Evolutionary conservation across 2,329 filamentous ascomycete species (phyloP).

Genomic region (Nigrospora osmanthi): DNA sequence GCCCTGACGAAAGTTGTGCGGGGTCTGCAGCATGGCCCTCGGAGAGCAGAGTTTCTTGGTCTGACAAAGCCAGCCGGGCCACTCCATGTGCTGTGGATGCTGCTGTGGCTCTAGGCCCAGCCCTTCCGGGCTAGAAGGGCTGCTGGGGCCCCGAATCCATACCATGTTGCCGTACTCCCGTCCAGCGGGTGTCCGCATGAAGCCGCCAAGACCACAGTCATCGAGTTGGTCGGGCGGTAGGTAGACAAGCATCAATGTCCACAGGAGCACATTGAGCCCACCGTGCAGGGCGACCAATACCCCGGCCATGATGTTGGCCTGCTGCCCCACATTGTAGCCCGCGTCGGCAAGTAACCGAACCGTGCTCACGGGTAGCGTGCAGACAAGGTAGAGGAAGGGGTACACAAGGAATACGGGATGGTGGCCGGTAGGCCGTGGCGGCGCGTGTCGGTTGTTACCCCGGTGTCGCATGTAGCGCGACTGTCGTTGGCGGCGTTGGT

Average conservation of each 20-base stretch:
- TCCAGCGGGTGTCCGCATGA: conserved; percentile 23
- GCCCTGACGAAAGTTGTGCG: neutral
- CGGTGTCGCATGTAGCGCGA: no score
- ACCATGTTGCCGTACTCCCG: conserved; percentile 20
- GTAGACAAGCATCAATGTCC: conserved; percentile 34
- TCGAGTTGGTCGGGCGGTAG: conserved; percentile 36
- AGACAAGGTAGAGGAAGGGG: conserved; percentile 59
- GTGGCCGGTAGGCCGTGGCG: conserved; percentile 7
- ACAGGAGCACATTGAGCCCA: conserved; percentile 41
- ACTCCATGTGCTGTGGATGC: neutral
- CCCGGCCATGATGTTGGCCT: conserved; percentile 54
- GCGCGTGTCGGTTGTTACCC: neutral
- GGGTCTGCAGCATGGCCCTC: neutral
- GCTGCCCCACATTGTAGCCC: conserved; percentile 37
- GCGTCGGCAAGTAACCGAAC: conserved; percentile 57
- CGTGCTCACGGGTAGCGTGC: conserved; percentile 57
- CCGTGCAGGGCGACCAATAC: conserved; percentile 50
- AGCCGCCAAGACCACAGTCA: conserved; percentile 35
- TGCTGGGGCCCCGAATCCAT: conserved; percentile 15
- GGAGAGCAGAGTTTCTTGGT: neutral
- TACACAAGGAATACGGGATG: conserved; percentile 57
- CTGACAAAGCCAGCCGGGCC: neutral
- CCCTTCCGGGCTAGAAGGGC: no score
- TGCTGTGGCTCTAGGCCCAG: neutral
- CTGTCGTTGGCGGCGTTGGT: conserved; percentile 1